A percentile compares a stretch with the other conserved stretches of the same genome.
Evolutionary conservation across 176 grass and related monocot genomes (phyloP).

Genomic region (Carex myosuroides): DNA sequence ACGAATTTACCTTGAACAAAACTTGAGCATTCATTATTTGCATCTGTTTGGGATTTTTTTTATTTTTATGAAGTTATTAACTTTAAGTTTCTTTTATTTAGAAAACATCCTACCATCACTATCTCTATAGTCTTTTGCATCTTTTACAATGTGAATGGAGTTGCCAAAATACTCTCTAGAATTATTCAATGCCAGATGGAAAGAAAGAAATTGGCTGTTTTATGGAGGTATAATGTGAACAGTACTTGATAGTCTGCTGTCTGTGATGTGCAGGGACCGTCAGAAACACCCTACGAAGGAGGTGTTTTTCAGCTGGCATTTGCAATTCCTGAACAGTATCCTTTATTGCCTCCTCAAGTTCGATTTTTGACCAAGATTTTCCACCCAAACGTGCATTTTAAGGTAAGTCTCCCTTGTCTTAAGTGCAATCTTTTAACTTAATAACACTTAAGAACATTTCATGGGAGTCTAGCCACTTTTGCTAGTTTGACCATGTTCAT

Average conservation of each 20-base stretch:
- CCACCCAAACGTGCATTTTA: conserved; percentile 99
- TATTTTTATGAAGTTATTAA: background rate
- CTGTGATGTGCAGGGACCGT: conserved; percentile 55
- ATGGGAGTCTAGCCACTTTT: background rate
- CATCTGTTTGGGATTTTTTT: background rate
- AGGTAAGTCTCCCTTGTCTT: conserved; percentile 41
- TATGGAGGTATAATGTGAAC: background rate
- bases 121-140: background rate
- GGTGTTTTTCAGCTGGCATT: conserved; percentile 91
- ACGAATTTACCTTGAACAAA: background rate
- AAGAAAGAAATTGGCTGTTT: background rate
- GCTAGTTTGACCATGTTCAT: background rate
- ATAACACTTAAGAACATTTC: background rate
- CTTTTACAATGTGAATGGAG: background rate
- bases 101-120: background rate
- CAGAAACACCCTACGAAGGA: conserved; percentile 93
- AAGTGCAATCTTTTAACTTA: background rate
- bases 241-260: background rate
- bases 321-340: conserved; percentile 93
- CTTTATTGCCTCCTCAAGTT: conserved; percentile 98
- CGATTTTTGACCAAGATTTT: conserved; percentile 99
- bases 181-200: background rate
- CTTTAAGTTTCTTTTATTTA: background rate
- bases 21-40: background rate
- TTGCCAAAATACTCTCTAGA: background rate